Evolutionary conservation across 768 basidiomycete genomes (phyloP).

Genomic region (Imleria badia): DNA sequence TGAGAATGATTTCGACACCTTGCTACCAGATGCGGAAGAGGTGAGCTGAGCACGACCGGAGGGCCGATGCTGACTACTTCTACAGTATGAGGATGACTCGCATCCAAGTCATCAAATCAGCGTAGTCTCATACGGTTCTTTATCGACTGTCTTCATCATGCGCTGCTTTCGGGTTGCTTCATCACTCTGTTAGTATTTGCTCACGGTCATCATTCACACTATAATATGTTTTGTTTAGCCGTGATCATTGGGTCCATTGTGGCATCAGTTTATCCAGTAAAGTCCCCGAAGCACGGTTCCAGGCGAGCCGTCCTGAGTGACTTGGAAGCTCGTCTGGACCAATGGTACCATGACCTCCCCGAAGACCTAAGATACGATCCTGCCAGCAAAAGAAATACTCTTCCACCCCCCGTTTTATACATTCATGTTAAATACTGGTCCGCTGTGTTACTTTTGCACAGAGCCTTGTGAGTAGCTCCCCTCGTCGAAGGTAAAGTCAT

Average conservation of each 20-base stretch:
- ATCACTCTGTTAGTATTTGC: conserved; percentile 50
- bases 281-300: conserved; percentile 42
- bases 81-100: conserved; percentile 57
- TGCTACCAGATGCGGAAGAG: conserved; percentile 54
- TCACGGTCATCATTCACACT: conserved; percentile 1
- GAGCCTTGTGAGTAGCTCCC: conserved; percentile 66
- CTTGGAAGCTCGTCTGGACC: conserved; percentile 67
- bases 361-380: conserved; percentile 61
- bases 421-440: conserved; percentile 78
- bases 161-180: conserved; percentile 56
- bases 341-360: conserved; percentile 72
- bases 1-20: conserved; percentile 69
- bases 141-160: conserved; percentile 43
- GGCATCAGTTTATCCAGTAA: conserved; percentile 69
- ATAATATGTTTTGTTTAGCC: conserved; percentile 40
- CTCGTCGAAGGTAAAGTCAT: not conserved
- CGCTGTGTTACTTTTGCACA: conserved; percentile 68
- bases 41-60: conserved; percentile 33
- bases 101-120: conserved; percentile 51
- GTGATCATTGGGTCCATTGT: conserved; percentile 68
- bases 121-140: conserved; percentile 41
- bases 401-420: conserved; percentile 64
- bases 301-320: conserved; percentile 50
- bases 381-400: conserved; percentile 49
- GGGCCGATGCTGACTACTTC: conserved; percentile 6